Evolutionary conservation across 2,329 filamentous ascomycete genomes (phyloP), one percentile per base, ranked within the genome.

Genomic region (Juglanconis juglandina): DNA sequence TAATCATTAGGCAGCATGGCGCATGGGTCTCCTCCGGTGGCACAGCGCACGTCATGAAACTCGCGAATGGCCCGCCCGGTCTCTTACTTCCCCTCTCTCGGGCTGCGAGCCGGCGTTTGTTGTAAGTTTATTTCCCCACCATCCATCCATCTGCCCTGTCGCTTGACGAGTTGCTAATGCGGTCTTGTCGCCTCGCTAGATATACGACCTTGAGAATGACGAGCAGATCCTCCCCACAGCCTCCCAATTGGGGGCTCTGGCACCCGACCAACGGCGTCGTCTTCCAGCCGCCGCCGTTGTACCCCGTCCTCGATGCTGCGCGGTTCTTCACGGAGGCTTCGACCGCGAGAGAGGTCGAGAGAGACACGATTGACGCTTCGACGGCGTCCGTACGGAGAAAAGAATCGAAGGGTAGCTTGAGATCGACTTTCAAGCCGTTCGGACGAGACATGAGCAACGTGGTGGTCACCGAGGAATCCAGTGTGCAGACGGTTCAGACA

Each of bases 181-280:
- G 9, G 14, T 24, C 42, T 24, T n/a, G 3, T 24, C 4, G 13
- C n/a, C n/a, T 46, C 8, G 14, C n/a, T 37, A 59, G 60, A 58
- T 49, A 49, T 56, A 51, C 4, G n/a, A 17, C 9, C 24, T 9
- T 17, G 42, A 68, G 32, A 35, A 68, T 68, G 66, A 58, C 42
- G 39, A 35, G 49, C 24, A 32, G 54, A 33, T 34, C 14, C 39
- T 42, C 55, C 9, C 57, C 53, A 35, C 47, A 53, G 4, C 53
- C 62, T 52, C 46, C 61, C 4, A 62, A 61, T 39, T 66, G 65
- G 51, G 70, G 68, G 53, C 65, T 71, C 34, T 79, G 77, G 77
- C 69, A 71, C 56, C 69, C 72, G 4, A 69, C 65, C n/a, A 68
- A 71, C 57, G 75, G 75, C 42, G 72, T 78, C 56, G 69, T 76